These are phyloP conservation scores for Capronia americana DNA, from an alignment of 2,329 filamentous ascomycete genomes.

Conservation along the genomic window DNA sequence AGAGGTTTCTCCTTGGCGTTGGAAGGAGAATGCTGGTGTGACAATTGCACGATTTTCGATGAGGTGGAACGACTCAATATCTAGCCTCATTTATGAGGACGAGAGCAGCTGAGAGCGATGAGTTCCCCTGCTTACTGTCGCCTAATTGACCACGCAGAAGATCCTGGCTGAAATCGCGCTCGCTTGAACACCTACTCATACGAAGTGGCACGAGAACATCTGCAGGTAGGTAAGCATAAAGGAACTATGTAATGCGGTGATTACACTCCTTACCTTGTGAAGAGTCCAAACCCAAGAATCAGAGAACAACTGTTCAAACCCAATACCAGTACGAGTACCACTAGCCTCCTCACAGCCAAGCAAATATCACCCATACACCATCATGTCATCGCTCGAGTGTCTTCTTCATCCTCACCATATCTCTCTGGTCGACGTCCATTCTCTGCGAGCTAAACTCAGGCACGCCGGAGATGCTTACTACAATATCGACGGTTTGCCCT, in stretches of 20 bases:
- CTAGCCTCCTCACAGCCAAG: not conserved
- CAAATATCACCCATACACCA: not conserved
- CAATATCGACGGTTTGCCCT: slow-evolving; percentile 27
- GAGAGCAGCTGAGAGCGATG: not conserved
- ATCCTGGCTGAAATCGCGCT: not conserved
- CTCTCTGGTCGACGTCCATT: slow-evolving; percentile 26
- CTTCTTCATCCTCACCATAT: slow-evolving; percentile 26
- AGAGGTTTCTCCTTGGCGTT: not conserved
- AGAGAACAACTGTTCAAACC: not conserved
- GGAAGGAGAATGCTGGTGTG: not conserved
- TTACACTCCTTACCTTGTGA: not conserved
- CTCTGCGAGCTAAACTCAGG: slow-evolving; percentile 25
- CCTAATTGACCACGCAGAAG: not conserved
- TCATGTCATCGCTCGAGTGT: slow-evolving; percentile 17
- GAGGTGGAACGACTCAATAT: not conserved
- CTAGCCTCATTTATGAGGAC: not conserved
- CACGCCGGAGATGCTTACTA: slow-evolving; percentile 25
- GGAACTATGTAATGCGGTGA: not conserved
- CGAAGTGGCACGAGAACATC: not conserved
- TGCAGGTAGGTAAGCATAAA: not conserved
- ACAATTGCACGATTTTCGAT: not conserved
- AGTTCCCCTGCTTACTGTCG: not conserved
- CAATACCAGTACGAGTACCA: not conserved
- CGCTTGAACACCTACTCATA: not conserved
- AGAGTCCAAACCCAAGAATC: not conserved